Evolutionary conservation across 2,329 filamentous ascomycete species (phyloP).

Genomic region (Penicillium vulpinum): DNA sequence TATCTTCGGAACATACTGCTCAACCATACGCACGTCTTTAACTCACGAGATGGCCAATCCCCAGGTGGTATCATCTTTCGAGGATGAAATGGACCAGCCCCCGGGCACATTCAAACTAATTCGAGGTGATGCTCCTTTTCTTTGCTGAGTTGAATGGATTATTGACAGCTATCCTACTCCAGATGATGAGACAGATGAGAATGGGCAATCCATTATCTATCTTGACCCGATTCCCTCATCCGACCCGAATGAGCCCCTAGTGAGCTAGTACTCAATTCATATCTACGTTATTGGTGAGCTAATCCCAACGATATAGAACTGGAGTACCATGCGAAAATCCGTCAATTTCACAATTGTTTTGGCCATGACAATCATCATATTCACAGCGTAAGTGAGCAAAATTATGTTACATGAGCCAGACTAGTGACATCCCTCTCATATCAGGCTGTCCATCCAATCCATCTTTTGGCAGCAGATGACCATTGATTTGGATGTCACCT

Average conservation of each 20-base stretch:
- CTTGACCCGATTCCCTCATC: constrained; percentile 41
- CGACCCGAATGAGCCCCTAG: constrained; percentile 37
- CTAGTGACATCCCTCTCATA: neutral
- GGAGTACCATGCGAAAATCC: constrained; percentile 44
- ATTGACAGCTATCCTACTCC: neutral
- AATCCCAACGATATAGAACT: constrained; percentile 38
- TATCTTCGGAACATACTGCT: too few relatives aligned
- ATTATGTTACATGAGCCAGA: neutral
- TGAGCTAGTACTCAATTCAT: constrained; percentile 7
- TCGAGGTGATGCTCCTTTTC: constrained; percentile 12
- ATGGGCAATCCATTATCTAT: constrained; percentile 23
- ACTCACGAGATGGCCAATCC: constrained; percentile 11
- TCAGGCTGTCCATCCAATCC: constrained; percentile 40
- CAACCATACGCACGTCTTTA: too few relatives aligned
- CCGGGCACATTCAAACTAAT: constrained; percentile 31
- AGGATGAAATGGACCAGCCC: constrained; percentile 10
- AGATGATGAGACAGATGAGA: constrained; percentile 15
- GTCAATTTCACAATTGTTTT: constrained; percentile 46
- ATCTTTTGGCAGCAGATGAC: constrained; percentile 51
- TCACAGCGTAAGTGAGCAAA: constrained; percentile 32
- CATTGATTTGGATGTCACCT: constrained; percentile 46
- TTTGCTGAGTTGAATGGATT: too few relatives aligned
- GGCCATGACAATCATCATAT: constrained; percentile 48
- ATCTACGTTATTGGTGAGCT: too few relatives aligned
- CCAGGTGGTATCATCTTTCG: neutral